phyloP scores from a whole-genome alignment of 805 yeast genomes.

The Candida coleopterorum region DNA sequence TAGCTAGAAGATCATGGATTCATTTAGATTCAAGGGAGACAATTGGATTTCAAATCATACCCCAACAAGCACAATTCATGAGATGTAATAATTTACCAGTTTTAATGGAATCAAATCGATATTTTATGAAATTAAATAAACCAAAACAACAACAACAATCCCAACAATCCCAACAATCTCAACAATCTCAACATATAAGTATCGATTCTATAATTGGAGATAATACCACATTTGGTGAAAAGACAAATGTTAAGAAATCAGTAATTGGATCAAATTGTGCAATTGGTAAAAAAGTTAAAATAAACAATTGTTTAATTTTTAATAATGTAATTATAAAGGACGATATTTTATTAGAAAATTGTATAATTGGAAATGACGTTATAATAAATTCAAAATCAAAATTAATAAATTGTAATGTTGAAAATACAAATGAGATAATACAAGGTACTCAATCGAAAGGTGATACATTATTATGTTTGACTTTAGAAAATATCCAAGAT shows the following conservation, averaged over 20 bases:
- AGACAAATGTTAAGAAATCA: constrained; percentile 80
- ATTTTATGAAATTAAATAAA: constrained; percentile 64
- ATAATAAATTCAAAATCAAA: constrained; percentile 59
- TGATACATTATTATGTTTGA: constrained; percentile 47
- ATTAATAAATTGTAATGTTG: constrained; percentile 80
- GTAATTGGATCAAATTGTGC: constrained; percentile 70
- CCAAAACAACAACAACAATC: constrained; percentile 21
- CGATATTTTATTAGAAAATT: constrained; percentile 77
- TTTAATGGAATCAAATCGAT: constrained; percentile 85
- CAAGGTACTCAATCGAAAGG: constrained; percentile 53
- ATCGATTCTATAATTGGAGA: constrained; percentile 79
- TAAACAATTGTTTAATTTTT: constrained; percentile 79
- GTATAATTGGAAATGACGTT: constrained; percentile 72
- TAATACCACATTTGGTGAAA: constrained; percentile 67
- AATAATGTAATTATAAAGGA: constrained; percentile 72
- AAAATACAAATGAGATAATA: constrained; percentile 67
- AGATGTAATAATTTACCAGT: constrained; percentile 77
- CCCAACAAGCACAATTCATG: constrained; percentile 64
- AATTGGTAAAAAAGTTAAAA: constrained; percentile 82
- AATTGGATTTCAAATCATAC: constrained; percentile 67
- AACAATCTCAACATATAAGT: constrained; percentile 69
- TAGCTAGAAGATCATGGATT: constrained; percentile 90
- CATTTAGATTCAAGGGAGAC: constrained; percentile 57
- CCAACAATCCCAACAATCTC: constrained; percentile 31
- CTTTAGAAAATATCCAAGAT: constrained; percentile 22